Evolutionary conservation across 1,284 basidiomycete species (phyloP).

Genomic region (Sporisorium graminicola): DNA sequence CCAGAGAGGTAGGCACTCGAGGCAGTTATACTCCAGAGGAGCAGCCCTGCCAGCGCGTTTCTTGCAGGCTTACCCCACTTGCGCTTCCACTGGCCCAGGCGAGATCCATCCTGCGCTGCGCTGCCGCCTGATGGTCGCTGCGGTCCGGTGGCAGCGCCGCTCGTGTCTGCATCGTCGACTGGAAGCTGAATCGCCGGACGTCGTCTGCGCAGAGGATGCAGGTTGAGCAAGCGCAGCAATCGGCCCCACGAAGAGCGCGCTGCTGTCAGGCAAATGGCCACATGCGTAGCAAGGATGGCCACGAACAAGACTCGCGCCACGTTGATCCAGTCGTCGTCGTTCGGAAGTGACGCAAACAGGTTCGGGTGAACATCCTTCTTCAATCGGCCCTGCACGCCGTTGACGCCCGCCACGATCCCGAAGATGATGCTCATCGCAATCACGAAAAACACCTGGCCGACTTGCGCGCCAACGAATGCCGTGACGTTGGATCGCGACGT

Average conservation of each 20-base stretch:
- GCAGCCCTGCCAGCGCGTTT: slow-evolving; percentile 55
- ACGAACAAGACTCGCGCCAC: slow-evolving; percentile 56
- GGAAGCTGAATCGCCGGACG: slow-evolving; percentile 29
- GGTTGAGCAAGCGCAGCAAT: slow-evolving; percentile 53
- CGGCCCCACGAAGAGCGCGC: slow-evolving; percentile 65
- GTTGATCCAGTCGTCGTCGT: slow-evolving; percentile 60
- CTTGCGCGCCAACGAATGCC: slow-evolving; percentile 62
- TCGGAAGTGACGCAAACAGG: slow-evolving; percentile 61
- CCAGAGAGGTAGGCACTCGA: slow-evolving; percentile 61
- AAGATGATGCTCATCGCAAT: slow-evolving; percentile 51
- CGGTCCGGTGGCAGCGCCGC: not conserved
- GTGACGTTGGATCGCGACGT: slow-evolving; percentile 63
- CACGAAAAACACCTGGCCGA: slow-evolving; percentile 57
- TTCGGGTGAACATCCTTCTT: slow-evolving; percentile 57
- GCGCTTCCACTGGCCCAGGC: slow-evolving; percentile 34
- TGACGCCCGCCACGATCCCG: slow-evolving; percentile 58
- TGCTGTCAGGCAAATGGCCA: slow-evolving; percentile 62
- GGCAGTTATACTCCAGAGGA: slow-evolving; percentile 62
- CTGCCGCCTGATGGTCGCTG: not conserved
- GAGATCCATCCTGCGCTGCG: slow-evolving; percentile 13
- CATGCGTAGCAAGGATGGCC: slow-evolving; percentile 58
- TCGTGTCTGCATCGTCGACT: slow-evolving; percentile 9
- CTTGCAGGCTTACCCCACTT: slow-evolving; percentile 58
- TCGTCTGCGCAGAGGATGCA: slow-evolving; percentile 53
- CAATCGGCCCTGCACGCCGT: slow-evolving; percentile 50